A percentile compares a stretch with the other conserved stretches of the same genome.
phyloP scores from a whole-genome alignment of 2,329 filamentous ascomycete genomes.

The Sporothrix euskadiensis region DNA sequence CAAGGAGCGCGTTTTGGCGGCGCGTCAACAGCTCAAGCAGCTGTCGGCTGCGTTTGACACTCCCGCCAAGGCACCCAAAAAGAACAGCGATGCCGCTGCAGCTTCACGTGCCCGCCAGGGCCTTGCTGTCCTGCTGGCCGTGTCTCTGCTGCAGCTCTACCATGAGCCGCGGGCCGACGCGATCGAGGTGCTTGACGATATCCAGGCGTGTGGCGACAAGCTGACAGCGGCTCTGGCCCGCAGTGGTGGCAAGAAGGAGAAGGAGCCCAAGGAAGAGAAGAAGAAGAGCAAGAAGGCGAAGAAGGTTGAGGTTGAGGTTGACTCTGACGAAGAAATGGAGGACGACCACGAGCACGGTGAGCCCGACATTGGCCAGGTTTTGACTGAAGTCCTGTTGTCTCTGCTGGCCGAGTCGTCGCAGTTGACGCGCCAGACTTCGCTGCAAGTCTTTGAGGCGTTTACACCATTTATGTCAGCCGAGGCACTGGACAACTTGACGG shows the following conservation, averaged over 20 bases:
- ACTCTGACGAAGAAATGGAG: neutral
- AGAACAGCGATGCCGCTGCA: conserved; percentile 35
- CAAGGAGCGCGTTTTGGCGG: conserved; percentile 54
- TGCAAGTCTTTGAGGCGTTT: conserved; percentile 85
- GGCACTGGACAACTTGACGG: conserved; percentile 65
- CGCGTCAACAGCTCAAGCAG: conserved; percentile 51
- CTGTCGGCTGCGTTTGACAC: conserved; percentile 44
- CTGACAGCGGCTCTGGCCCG: conserved; percentile 49
- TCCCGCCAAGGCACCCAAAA: conserved; percentile 34
- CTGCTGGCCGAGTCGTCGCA: conserved; percentile 84
- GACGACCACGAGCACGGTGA: conserved; percentile 22
- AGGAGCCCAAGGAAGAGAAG: neutral
- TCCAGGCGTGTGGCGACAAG: conserved; percentile 73
- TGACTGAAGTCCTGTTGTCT: conserved; percentile 87
- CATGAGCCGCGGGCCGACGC: conserved; percentile 80
- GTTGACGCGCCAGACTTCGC: conserved; percentile 80
- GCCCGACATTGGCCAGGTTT: conserved; percentile 62
- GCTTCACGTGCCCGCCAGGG: conserved; percentile 56
- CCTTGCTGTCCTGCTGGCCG: conserved; percentile 76
- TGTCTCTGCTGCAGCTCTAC: conserved; percentile 85
- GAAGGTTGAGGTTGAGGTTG: conserved; percentile 25
- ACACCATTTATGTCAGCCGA: conserved; percentile 70
- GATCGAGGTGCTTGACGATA: conserved; percentile 75
- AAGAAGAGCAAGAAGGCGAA: conserved; percentile 47
- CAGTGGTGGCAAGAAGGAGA: conserved; percentile 9